phyloP scores from a whole-genome alignment of 2,329 filamentous ascomycete genomes.

The Trichocomaceae sp. region DNA sequence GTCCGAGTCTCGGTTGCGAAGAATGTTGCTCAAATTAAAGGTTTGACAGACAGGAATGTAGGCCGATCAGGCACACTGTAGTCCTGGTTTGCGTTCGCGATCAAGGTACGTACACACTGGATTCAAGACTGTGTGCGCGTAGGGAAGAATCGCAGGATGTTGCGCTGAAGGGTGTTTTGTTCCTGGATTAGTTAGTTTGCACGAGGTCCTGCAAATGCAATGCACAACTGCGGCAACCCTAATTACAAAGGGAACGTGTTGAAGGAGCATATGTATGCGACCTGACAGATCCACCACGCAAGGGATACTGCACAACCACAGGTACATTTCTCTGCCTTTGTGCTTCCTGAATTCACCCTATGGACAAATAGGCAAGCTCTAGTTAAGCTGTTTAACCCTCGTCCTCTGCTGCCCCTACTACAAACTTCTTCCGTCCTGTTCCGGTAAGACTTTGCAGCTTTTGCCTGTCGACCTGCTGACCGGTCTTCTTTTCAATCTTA shows the following conservation, averaged over 20 bases:
- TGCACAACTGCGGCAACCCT: conserved; percentile 16
- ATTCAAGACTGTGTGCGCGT: background rate
- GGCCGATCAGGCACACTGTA: conserved; percentile 13
- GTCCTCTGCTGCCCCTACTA: conserved; percentile 64
- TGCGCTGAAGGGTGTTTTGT: conserved; percentile 11
- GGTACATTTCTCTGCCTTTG: background rate
- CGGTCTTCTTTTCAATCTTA: conserved; percentile 95
- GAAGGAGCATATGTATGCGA: conserved; percentile 15
- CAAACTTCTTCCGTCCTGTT: conserved; percentile 77
- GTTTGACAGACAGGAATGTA: conserved; percentile 28
- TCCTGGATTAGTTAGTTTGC: conserved; percentile 16
- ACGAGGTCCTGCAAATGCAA: conserved; percentile 20
- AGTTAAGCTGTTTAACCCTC: conserved; percentile 35
- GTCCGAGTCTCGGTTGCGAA: conserved; percentile 16
- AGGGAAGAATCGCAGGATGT: background rate
- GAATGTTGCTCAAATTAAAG: conserved; percentile 29
- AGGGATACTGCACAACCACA: conserved; percentile 23
- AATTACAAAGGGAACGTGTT: conserved; percentile 29
- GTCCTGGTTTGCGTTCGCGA: conserved; percentile 20
- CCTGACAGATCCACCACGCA: conserved; percentile 22
- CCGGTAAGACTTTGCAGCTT: conserved; percentile 82
- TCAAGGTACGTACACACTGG: conserved; percentile 20
- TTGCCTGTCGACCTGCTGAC: conserved; percentile 82
- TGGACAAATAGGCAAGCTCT: conserved; percentile 19
- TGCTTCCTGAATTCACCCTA: conserved; percentile 23